These are phyloP conservation scores for Murraya paniculata DNA, from an alignment of 345 rosid species.

Conservation along the genomic window DNA sequence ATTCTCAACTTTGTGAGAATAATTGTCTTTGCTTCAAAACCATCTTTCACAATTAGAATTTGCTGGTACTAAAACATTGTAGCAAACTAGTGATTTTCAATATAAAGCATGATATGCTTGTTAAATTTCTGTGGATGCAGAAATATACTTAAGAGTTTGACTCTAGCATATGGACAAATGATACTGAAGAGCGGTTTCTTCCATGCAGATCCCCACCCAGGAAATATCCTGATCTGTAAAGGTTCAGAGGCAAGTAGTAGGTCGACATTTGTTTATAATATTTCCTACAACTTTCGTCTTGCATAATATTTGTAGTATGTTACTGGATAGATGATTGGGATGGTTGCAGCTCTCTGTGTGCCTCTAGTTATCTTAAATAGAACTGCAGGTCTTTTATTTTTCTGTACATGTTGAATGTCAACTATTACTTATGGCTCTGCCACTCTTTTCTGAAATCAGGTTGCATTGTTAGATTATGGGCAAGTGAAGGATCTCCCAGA, in stretches of 20 bases:
- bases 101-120: conserved; percentile 8
- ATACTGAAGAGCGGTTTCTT: conserved; percentile 93
- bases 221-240: conserved; percentile 86
- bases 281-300: background rate
- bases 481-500: conserved; percentile 98
- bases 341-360: background rate
- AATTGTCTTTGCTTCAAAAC: background rate
- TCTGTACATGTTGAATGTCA: background rate
- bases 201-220: conserved; percentile 99
- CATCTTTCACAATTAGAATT: background rate
- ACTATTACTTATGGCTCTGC: conserved; percentile 14
- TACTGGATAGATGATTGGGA: background rate
- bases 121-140: conserved; percentile 35
- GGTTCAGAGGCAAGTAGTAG: conserved; percentile 76
- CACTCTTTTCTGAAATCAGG: conserved; percentile 46
- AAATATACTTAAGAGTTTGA: conserved; percentile 79
- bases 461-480: conserved; percentile 89
- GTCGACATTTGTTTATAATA: background rate
- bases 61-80: background rate
- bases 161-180: conserved; percentile 92
- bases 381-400: background rate
- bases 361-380: background rate
- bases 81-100: background rate
- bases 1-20: conserved; percentile 15
- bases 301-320: background rate